A percentile compares a stretch with the other conserved stretches of the same genome.
Evolutionary conservation across 2,329 filamentous ascomycete genomes (phyloP).

Genomic region (Fusarium sp.): DNA sequence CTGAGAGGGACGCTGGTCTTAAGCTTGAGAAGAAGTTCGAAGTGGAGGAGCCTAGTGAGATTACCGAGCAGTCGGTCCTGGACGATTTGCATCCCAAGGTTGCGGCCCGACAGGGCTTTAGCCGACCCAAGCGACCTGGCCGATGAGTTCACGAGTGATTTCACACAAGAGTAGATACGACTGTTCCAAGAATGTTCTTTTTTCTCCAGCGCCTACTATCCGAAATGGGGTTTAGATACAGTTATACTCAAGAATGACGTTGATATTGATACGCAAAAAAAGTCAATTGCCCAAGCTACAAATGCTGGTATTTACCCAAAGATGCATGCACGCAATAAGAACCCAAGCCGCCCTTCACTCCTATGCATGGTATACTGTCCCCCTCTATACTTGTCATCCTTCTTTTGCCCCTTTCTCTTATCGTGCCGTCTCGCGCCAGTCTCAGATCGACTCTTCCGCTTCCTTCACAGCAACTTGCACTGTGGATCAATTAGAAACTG

Average conservation of each 20-base stretch:
- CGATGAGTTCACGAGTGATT: constrained; percentile 54
- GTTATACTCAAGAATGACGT: background rate
- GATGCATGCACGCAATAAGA: constrained; percentile 44
- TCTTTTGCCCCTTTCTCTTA: constrained; percentile 3
- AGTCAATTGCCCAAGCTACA: constrained; percentile 44
- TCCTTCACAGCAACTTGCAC: constrained; percentile 26
- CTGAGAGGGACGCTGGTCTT: constrained; percentile 73
- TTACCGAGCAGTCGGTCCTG: constrained; percentile 73
- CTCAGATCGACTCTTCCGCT: constrained; percentile 30
- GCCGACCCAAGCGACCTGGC: constrained; percentile 82
- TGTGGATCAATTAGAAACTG: constrained; percentile 31
- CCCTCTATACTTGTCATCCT: constrained; percentile 32
- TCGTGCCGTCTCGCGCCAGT: background rate
- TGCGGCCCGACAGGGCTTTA: constrained; percentile 75
- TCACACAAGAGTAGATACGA: constrained; percentile 7
- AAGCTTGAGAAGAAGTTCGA: constrained; percentile 77
- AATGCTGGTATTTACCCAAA: constrained; percentile 46
- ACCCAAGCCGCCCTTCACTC: constrained; percentile 31
- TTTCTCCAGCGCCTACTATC: background rate
- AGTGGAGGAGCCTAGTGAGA: constrained; percentile 74
- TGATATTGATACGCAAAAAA: constrained; percentile 34
- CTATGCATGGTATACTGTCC: constrained; percentile 43
- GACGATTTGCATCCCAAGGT: constrained; percentile 76
- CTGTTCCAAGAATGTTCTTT: background rate
- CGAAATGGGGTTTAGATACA: background rate